Evolutionary conservation across 805 yeast genomes (phyloP).

Genomic region (Saccharomyces jurei): DNA sequence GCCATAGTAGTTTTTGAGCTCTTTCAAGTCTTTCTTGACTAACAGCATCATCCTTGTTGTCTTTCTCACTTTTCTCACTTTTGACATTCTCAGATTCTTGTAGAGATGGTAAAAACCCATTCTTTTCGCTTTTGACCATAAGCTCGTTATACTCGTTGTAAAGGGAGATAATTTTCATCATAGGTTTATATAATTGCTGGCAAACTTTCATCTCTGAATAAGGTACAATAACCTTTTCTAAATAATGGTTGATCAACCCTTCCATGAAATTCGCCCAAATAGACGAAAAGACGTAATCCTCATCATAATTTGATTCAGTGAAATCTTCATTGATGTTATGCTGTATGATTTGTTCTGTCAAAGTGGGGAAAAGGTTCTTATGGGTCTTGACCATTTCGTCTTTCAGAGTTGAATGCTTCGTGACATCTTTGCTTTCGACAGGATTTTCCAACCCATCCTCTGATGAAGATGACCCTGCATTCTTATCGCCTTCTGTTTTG

Average conservation of each 20-base stretch:
- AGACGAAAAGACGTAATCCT: conserved; percentile 30
- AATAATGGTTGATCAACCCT: conserved; percentile 31
- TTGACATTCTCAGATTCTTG: not conserved
- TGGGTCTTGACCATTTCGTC: not conserved
- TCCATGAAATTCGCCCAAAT: conserved; percentile 35
- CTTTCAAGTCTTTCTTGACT: conserved; percentile 25
- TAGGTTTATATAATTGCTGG: conserved; percentile 31
- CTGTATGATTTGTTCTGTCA: conserved; percentile 28
- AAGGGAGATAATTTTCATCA: conserved; percentile 31
- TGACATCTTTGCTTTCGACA: not conserved
- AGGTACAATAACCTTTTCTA: conserved; percentile 30
- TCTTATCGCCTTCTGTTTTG: conserved; percentile 14
- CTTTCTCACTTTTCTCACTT: not conserved
- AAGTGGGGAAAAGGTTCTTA: conserved; percentile 14
- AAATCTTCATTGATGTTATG: conserved; percentile 30
- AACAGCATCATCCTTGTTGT: conserved; percentile 9
- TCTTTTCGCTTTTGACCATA: conserved; percentile 30
- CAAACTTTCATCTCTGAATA: conserved; percentile 32
- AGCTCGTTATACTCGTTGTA: conserved; percentile 31
- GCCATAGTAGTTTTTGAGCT: conserved; percentile 28
- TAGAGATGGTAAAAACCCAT: conserved; percentile 24
- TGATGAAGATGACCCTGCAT: conserved; percentile 1
- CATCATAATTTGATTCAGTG: conserved; percentile 25
- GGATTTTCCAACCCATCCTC: not conserved
- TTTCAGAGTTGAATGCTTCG: not conserved